Base-by-base conservation (phyloP, 179 eudicot genomes). In the Nepenthes alata region DNA sequence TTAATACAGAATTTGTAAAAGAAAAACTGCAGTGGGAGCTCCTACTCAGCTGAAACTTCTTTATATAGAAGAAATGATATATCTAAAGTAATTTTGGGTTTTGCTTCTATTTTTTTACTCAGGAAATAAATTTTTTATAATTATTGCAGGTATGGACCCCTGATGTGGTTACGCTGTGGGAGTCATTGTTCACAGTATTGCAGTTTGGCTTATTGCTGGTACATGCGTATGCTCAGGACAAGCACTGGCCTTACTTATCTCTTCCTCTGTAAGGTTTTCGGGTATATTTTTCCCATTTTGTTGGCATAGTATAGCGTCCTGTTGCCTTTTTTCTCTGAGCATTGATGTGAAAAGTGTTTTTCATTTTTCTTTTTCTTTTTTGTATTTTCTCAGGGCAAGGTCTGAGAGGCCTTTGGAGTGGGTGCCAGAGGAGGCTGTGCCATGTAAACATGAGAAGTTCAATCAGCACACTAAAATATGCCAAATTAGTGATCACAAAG, bases 151-250 rank as follows among this genome's bases (percentile, higher is more conserved):
- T 85, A 13, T 91, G 96, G 96, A 88, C 94, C 47, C 96, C 97
- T 52, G 67, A 82, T 69, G 87, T 83, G 58, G 60, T 91, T 60
- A 91, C 97, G 50, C 75, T 91, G 14, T 81, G 75, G 89, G 94
- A 91, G 69, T 80, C 97, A 57, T 72, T 75, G 10, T 68, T 91
- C 57, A 91, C 97, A 14, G 97, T 91, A 68, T 65, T 84, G 66
- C 96, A 88, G 59, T 88, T 56, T 79, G 89, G 83, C 65, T 74
- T 91, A 53, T 72, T 91, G 79, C 83, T 91, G 50, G 16, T 76
- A 5, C 88, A 91, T 79, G 94, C 96, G 54, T 91, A 85, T 78
- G 96, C 85, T 37, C 97, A 91, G 75, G 96, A 91, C 73, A 85
- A 78, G 73, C 86, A 82, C 41, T 88, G 87, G 94, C 94, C 94